A percentile compares a stretch with the other conserved stretches of the same genome.
Conservation (phyloP, 306 rosid species). For the Elaeagnus macrophylla region DNA sequence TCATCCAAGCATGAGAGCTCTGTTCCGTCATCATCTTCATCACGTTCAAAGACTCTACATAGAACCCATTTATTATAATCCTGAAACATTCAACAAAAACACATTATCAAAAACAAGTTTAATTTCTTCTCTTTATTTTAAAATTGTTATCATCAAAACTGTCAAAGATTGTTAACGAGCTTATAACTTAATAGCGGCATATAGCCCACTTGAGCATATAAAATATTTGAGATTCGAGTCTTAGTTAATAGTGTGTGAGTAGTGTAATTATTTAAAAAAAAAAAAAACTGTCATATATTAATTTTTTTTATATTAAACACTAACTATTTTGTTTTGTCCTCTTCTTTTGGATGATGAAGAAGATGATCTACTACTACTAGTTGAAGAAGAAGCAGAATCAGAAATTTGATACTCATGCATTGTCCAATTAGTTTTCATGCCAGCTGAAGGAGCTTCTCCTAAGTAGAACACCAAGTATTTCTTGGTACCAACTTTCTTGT, state of each 20-base stretch:
- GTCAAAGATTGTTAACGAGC: no score
- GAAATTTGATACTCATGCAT: conserved; percentile 14
- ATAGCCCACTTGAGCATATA: no score
- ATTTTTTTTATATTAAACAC: background rate
- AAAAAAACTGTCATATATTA: background rate
- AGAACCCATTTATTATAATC: background rate
- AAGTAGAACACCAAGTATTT: conserved; percentile 11
- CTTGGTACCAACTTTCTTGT: conserved; percentile 10
- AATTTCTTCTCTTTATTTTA: background rate
- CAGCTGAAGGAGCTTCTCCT: background rate
- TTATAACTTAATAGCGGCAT: no score
- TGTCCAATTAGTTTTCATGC: conserved; percentile 6
- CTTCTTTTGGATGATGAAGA: background rate
- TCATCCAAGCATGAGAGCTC: conserved; percentile 15
- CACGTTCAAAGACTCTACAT: conserved; percentile 12
- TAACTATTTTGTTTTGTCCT: background rate
- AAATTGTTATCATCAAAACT: background rate
- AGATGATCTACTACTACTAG: background rate
- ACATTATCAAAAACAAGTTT: background rate
- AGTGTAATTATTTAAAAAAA: no score
- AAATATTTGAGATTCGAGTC: no score
- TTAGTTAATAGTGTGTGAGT: no score
- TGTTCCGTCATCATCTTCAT: conserved; percentile 11
- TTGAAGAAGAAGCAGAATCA: background rate
- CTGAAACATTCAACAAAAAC: background rate